Percentiles rank a stretch among this genome's conserved stretches.
Evolutionary conservation across 768 basidiomycete species (phyloP).

Genomic region (Russula virescens): DNA sequence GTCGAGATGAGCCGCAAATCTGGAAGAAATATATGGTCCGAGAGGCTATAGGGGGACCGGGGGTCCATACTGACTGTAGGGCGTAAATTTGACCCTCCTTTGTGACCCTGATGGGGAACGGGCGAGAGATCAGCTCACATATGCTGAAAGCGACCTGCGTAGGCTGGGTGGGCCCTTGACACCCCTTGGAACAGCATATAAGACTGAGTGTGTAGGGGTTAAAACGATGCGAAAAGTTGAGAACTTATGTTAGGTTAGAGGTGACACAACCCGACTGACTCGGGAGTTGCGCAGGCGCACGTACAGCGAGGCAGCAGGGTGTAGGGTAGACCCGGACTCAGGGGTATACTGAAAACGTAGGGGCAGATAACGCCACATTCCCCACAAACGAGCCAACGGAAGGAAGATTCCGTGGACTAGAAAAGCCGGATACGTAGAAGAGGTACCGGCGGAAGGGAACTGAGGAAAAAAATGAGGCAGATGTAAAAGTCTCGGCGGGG

Average conservation of each 20-base stretch:
- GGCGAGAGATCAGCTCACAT: background rate
- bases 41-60: background rate
- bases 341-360: background rate
- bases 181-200: background rate
- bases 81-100: background rate
- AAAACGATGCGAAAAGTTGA: conserved; percentile 5
- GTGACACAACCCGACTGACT: background rate
- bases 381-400: background rate
- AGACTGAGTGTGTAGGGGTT: background rate
- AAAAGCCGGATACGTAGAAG: background rate
- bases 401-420: conserved; percentile 2
- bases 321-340: conserved; percentile 12
- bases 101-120: background rate
- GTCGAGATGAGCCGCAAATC: background rate
- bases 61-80: background rate
- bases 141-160: background rate
- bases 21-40: background rate
- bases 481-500: too few species aligned
- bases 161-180: background rate
- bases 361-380: background rate
- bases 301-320: conserved; percentile 11
- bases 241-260: conserved; percentile 9
- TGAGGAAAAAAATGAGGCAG: conserved; percentile 9
- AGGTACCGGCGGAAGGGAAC: conserved; percentile 4
- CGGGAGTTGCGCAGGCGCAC: background rate